phyloP scores from a whole-genome alignment of 2,329 filamentous ascomycete species.

The Trichoderma harzianum region DNA sequence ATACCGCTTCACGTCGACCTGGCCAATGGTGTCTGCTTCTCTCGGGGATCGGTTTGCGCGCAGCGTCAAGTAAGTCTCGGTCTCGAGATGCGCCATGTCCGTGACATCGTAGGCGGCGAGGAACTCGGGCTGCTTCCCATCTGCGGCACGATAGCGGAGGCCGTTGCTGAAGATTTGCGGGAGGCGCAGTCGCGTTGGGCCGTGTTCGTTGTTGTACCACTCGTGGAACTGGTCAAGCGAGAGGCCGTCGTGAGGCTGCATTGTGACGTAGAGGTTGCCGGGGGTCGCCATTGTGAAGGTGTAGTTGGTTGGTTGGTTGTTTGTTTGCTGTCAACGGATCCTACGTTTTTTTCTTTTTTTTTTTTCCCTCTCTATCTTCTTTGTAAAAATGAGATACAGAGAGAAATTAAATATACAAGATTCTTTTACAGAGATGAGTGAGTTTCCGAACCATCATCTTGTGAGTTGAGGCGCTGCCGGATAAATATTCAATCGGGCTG shows the following conservation, averaged over 20 bases:
- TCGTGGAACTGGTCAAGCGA: conserved; percentile 74
- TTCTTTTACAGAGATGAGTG: background rate
- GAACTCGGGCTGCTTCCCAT: conserved; percentile 62
- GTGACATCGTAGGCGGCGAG: conserved; percentile 80
- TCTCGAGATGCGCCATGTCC: conserved; percentile 67
- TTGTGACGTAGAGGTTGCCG: conserved; percentile 80
- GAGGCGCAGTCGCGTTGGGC: conserved; percentile 73
- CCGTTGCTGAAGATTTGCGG: conserved; percentile 72
- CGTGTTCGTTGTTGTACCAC: conserved; percentile 94
- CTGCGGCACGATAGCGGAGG: conserved; percentile 70
- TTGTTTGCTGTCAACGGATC: background rate
- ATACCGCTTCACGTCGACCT: conserved; percentile 63
- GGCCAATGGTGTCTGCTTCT: conserved; percentile 52
- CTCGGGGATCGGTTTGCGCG: conserved; percentile 54
- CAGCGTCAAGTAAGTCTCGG: conserved; percentile 65
- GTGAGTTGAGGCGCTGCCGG: background rate
- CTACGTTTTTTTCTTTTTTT: background rate
- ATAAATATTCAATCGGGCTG: background rate
- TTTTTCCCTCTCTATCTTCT: background rate
- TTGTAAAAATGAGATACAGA: background rate
- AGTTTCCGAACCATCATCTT: background rate
- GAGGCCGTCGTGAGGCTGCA: conserved; percentile 70
- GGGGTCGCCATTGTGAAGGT: conserved; percentile 39
- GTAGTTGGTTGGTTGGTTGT: background rate
- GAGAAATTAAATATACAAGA: background rate